phyloP scores from a whole-genome alignment of 2,329 filamentous ascomycete species.

The Neonectria faginata region DNA sequence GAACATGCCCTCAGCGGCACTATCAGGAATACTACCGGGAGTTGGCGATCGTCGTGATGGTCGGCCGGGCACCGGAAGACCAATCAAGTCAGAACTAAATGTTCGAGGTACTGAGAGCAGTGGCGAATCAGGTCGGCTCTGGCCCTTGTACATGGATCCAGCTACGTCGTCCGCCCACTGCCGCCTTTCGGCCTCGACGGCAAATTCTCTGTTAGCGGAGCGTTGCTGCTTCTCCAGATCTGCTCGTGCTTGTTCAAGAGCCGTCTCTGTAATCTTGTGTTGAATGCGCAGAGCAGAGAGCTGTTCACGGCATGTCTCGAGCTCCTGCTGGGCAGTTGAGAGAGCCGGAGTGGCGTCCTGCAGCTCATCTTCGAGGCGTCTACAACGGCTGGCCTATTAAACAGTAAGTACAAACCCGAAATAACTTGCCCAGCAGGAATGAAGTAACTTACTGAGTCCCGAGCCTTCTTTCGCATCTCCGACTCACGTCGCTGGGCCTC shows the following conservation, averaged over 20 bases:
- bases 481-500: constrained; percentile 85
- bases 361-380: constrained; percentile 84
- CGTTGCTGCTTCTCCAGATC: constrained; percentile 64
- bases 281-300: constrained; percentile 72
- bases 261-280: constrained; percentile 74
- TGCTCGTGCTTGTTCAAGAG: constrained; percentile 66
- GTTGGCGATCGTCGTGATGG: constrained; percentile 50
- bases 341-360: constrained; percentile 75
- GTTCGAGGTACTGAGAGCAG: constrained; percentile 63
- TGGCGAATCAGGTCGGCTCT: constrained; percentile 67
- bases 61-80: constrained; percentile 56
- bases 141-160: constrained; percentile 55
- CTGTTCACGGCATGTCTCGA: constrained; percentile 69
- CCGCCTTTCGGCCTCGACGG: constrained; percentile 57
- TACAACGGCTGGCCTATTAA: constrained; percentile 68
- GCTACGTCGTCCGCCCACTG: constrained; percentile 66
- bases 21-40: constrained; percentile 62
- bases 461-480: constrained; percentile 88
- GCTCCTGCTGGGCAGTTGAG: constrained; percentile 73
- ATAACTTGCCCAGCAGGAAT: neutral
- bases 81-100: constrained; percentile 66
- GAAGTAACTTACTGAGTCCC: constrained; percentile 78
- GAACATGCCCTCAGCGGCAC: constrained; percentile 53
- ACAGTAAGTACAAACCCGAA: constrained; percentile 32
- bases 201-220: constrained; percentile 45